phyloP scores from a whole-genome alignment of 306 rosid species.

The Glycine soja region DNA sequence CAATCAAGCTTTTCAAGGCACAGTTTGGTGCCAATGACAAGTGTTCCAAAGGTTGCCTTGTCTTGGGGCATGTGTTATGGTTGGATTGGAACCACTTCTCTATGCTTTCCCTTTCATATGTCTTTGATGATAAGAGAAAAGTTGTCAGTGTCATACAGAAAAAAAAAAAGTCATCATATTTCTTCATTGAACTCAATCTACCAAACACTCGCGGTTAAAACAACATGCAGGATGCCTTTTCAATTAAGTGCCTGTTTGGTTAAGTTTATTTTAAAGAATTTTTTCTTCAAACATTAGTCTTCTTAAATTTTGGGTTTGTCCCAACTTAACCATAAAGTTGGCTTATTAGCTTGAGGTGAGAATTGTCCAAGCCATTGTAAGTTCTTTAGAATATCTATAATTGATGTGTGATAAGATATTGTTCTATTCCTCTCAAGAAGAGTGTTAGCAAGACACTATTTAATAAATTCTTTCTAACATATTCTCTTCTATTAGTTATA shows the following conservation, averaged over 20 bases:
- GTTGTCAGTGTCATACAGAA: background rate
- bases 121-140: conserved; percentile 50
- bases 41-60: conserved; percentile 49
- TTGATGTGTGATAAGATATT: background rate
- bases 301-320: background rate
- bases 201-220: background rate
- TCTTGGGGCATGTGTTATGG: conserved; percentile 62
- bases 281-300: background rate
- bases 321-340: background rate
- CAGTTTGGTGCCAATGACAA: conserved; percentile 51
- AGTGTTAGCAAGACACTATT: no score
- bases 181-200: conserved; percentile 9
- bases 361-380: no score
- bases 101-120: conserved; percentile 90
- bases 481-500: no score
- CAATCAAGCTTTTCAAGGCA: conserved; percentile 64
- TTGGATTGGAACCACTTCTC: conserved; percentile 78
- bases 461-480: no score
- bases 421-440: background rate
- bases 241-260: background rate
- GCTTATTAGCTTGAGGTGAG: no score
- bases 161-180: background rate
- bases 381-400: no score
- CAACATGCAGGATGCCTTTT: background rate
- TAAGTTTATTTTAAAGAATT: background rate